phyloP scores from a whole-genome alignment of 139 green algal species.

The Chlamydomonas asymmetrica region DNA sequence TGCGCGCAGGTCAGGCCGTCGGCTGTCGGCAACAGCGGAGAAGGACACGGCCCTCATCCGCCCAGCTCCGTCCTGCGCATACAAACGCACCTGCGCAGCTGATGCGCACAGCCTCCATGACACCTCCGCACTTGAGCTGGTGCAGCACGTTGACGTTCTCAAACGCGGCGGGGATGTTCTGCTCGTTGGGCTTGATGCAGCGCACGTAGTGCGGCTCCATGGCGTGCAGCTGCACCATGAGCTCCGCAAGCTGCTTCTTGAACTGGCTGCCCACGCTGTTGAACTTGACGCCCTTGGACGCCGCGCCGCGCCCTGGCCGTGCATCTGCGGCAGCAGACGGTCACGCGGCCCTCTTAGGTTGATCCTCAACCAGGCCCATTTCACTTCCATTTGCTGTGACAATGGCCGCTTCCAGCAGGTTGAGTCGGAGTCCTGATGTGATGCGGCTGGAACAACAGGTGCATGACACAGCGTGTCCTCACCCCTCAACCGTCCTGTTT shows the following conservation, averaged over 20 bases:
- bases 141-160: conserved; percentile 94
- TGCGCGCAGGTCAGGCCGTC: too few relatives aligned
- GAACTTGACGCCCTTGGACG: conserved; percentile 81
- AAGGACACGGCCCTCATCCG: too few relatives aligned
- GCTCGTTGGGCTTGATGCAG: conserved; percentile 98
- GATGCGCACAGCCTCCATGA: conserved; percentile 98
- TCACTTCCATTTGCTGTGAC: too few relatives aligned
- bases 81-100: conserved; percentile 83
- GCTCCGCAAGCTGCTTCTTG: conserved; percentile 93
- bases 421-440: too few relatives aligned
- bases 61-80: too few relatives aligned
- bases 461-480: too few relatives aligned
- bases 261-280: conserved; percentile 88
- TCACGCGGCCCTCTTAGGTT: too few relatives aligned
- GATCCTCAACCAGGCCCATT: too few relatives aligned
- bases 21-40: too few relatives aligned
- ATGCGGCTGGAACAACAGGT: too few relatives aligned
- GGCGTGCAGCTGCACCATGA: conserved; percentile 89
- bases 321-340: not conserved
- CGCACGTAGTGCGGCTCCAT: conserved; percentile 99
- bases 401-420: too few relatives aligned
- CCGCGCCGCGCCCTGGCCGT: not conserved
- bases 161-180: conserved; percentile 61
- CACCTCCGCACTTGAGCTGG: conserved; percentile 95
- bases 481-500: too few relatives aligned